Evolutionary conservation across 2,329 filamentous ascomycete species (phyloP).

Genomic region (Penicillium concentricum): DNA sequence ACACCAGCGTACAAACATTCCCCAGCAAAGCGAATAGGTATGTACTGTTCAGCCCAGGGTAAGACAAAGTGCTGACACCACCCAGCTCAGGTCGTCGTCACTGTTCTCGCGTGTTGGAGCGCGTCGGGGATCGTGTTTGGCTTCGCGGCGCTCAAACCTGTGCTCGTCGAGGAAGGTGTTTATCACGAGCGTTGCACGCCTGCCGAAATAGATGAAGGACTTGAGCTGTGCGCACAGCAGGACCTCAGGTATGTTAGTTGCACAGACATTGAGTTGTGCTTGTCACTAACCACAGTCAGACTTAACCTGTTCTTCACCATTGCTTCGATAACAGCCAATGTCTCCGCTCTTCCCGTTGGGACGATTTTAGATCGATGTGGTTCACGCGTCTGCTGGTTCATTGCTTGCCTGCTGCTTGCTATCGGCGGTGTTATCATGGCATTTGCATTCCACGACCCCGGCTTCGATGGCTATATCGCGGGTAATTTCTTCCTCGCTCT

Average conservation of each 20-base stretch:
- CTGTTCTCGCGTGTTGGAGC: conserved; percentile 71
- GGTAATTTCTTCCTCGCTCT: conserved; percentile 74
- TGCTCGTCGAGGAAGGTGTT: conserved; percentile 70
- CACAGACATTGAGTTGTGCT: background rate
- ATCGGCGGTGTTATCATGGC: conserved; percentile 70
- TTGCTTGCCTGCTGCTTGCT: conserved; percentile 65
- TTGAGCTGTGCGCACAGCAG: conserved; percentile 58
- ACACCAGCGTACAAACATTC: conserved; percentile 53
- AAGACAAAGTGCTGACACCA: conserved; percentile 3
- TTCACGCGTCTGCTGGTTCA: conserved; percentile 71
- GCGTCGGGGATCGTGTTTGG: conserved; percentile 80
- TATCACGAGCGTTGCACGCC: conserved; percentile 65
- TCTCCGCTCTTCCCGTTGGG: conserved; percentile 80
- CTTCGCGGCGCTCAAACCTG: conserved; percentile 79
- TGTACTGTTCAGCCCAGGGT: background rate
- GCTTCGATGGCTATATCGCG: conserved; percentile 70
- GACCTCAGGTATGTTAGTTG: conserved; percentile 47
- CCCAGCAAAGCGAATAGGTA: conserved; percentile 35
- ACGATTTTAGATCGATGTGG: conserved; percentile 80
- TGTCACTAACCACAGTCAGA: conserved; percentile 29
- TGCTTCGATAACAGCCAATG: conserved; percentile 83
- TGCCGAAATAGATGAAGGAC: conserved; percentile 50
- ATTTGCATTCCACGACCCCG: conserved; percentile 58
- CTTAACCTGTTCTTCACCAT: conserved; percentile 93
- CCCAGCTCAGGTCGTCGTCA: conserved; percentile 60